Percentiles rank a stretch among this genome's conserved stretches.
Evolutionary conservation across 139 green algal species (phyloP).

Genomic region (Chlorella sp.): DNA sequence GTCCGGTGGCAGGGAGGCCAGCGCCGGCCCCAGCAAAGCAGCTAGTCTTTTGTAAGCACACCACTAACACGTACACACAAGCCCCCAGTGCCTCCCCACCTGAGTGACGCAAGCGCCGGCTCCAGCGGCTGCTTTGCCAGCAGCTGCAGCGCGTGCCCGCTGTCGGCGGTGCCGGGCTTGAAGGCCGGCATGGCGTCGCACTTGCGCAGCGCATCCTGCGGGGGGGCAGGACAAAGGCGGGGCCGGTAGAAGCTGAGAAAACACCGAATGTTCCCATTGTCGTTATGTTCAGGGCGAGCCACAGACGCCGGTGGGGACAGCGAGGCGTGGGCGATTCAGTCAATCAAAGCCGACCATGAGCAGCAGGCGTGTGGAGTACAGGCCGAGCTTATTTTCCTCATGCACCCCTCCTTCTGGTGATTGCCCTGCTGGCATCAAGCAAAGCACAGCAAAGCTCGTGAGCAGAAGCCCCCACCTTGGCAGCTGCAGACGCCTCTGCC

Average conservation of each 20-base stretch:
- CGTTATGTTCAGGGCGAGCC: background rate
- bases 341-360: background rate
- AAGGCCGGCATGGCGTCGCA: conserved; percentile 51
- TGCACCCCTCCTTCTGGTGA: no score
- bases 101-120: background rate
- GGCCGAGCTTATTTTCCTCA: no score
- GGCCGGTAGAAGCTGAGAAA: no score
- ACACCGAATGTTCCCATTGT: no score
- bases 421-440: background rate
- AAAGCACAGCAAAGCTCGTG: background rate
- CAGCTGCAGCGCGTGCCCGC: conserved; percentile 2
- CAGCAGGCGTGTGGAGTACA: no score
- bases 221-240: background rate
- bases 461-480: background rate
- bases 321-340: background rate
- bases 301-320: background rate
- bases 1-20: no score
- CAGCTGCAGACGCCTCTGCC: background rate
- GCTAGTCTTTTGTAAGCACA: background rate
- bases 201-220: conserved; percentile 30
- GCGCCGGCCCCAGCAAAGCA: conserved; percentile 4
- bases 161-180: background rate
- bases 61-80: background rate
- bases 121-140: conserved; percentile 37
- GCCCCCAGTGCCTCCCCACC: background rate